Evolutionary conservation across 2,329 filamentous ascomycete species (phyloP).

Genomic region (Ascochyta clinopodiicola): DNA sequence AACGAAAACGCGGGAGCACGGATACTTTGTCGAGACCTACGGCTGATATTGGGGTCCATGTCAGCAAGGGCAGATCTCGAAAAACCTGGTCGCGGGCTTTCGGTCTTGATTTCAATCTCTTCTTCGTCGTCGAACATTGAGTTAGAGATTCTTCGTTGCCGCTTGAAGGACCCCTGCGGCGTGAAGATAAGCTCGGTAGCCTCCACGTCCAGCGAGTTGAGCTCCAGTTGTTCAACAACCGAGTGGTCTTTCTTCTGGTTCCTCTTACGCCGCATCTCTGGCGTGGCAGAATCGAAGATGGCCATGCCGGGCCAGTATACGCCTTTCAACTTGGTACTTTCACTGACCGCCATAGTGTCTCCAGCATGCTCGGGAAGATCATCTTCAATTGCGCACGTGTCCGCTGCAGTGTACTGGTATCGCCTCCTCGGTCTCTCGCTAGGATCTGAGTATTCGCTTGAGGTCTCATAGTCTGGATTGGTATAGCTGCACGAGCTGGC

Average conservation of each 20-base stretch:
- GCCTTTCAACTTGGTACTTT: conserved; percentile 68
- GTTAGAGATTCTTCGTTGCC: conserved; percentile 54
- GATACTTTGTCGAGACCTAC: conserved; percentile 40
- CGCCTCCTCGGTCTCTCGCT: conserved; percentile 30
- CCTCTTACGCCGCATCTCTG: conserved; percentile 73
- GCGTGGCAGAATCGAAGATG: conserved; percentile 79
- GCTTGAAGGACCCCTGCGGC: conserved; percentile 50
- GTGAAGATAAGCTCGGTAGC: conserved; percentile 70
- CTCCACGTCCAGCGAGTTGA: conserved; percentile 68
- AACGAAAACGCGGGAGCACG: conserved; percentile 29
- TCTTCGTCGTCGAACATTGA: conserved; percentile 50
- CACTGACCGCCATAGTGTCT: conserved; percentile 42
- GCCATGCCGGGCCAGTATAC: conserved; percentile 79
- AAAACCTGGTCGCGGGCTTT: conserved; percentile 40
- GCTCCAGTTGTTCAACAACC: conserved; percentile 70
- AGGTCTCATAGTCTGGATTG: conserved; percentile 47
- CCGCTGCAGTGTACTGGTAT: conserved; percentile 32
- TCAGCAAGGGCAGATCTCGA: conserved; percentile 39
- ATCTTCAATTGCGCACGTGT: conserved; percentile 44
- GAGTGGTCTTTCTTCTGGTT: conserved; percentile 81
- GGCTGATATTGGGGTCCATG: conserved; percentile 40
- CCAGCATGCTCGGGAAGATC: conserved; percentile 29
- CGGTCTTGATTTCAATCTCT: conserved; percentile 46
- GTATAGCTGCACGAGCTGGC: conserved; percentile 47
- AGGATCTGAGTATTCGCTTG: conserved; percentile 47